phyloP scores from a whole-genome alignment of 208 protist species.

The Kentomonas sorsogonicus region DNA sequence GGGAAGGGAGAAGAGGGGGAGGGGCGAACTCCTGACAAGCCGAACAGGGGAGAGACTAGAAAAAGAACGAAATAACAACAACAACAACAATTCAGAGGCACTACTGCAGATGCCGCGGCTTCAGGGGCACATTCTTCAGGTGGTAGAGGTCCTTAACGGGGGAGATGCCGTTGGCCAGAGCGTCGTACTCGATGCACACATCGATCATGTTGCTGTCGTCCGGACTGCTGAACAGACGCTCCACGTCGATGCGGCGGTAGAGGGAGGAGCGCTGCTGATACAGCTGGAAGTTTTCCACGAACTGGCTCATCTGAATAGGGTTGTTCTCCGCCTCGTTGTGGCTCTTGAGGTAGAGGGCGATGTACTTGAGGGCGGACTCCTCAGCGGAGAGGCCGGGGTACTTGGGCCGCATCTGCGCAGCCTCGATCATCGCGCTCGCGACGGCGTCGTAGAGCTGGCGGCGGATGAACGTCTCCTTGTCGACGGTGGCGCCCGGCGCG shows the following conservation, averaged over 20 bases:
- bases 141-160: constrained; percentile 2
- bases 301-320: constrained; percentile 55
- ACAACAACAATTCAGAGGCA: background rate
- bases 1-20: background rate
- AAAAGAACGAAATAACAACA: background rate
- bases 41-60: constrained; percentile 6
- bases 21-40: too few species aligned
- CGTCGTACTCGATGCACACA: constrained; percentile 25
- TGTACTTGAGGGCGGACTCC: constrained; percentile 85
- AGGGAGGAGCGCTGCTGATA: constrained; percentile 59
- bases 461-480: constrained; percentile 74
- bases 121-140: too few species aligned
- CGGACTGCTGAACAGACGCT: background rate
- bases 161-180: constrained; percentile 1
- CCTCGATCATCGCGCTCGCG: constrained; percentile 72
- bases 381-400: constrained; percentile 80
- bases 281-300: constrained; percentile 49
- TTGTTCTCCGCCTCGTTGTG: constrained; percentile 56
- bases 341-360: constrained; percentile 86
- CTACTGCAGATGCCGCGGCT: too few species aligned
- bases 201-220: constrained; percentile 15
- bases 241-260: constrained; percentile 32
- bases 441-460: constrained; percentile 82
- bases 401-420: constrained; percentile 52
- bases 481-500: constrained; percentile 24